Percentiles rank a stretch among this genome's conserved stretches.
Conservation (phyloP, 768 basidiomycete genomes). For the Termitomyces sp. region DNA sequence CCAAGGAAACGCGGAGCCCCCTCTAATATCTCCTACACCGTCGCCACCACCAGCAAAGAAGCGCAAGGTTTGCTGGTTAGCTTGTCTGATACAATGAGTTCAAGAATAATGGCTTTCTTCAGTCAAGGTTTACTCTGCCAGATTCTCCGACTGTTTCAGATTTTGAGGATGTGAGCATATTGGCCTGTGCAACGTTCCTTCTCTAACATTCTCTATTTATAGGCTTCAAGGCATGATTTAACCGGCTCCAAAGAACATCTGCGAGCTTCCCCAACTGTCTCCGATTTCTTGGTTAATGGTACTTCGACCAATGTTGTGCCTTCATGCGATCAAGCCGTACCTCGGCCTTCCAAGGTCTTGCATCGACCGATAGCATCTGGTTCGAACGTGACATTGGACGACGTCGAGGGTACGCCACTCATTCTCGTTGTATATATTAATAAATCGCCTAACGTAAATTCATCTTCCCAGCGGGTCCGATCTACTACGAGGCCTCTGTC, state of each 20-base stretch:
- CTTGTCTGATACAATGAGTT: not conserved
- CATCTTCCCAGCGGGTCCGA: not conserved
- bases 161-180: conserved; percentile 7
- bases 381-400: conserved; percentile 12
- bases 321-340: not conserved
- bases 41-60: conserved; percentile 9
- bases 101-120: not conserved
- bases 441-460: not conserved
- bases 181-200: not conserved
- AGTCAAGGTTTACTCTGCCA: not conserved
- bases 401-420: not conserved
- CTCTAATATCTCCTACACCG: not conserved
- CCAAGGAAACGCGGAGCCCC: not conserved
- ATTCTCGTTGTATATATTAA: not conserved
- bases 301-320: not conserved
- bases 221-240: not conserved
- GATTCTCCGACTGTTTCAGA: conserved; percentile 17
- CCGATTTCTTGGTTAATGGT: conserved; percentile 7
- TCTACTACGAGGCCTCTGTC: conserved; percentile 12
- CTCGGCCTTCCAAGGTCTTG: not conserved
- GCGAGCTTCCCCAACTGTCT: conserved; percentile 13
- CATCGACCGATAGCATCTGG: conserved; percentile 4
- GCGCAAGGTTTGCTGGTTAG: conserved; percentile 1
- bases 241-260: not conserved
- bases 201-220: not conserved